Conservation (phyloP, 2,329 filamentous ascomycete species). For the Diaporthe nobilis region DNA sequence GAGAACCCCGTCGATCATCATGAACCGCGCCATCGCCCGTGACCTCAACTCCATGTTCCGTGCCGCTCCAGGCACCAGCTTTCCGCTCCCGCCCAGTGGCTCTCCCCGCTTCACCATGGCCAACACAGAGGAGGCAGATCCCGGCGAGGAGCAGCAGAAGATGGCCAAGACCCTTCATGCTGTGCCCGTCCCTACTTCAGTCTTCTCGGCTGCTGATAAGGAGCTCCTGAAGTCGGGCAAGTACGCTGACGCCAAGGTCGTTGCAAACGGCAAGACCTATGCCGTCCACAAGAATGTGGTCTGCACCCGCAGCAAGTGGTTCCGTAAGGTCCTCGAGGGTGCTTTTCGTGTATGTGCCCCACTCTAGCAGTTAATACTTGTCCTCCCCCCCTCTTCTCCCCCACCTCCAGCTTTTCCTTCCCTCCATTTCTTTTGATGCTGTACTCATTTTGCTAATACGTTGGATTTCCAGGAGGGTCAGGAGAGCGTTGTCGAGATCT, state of each 20-base stretch:
- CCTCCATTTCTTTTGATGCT: too few relatives aligned
- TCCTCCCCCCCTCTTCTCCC: too few relatives aligned
- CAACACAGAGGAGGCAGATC: not conserved
- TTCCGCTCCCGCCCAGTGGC: too few relatives aligned
- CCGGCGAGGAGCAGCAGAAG: not conserved
- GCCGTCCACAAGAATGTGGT: not conserved
- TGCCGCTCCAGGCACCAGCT: too few relatives aligned
- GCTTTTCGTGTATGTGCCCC: not conserved
- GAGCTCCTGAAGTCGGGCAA: not conserved
- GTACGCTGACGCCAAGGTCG: not conserved
- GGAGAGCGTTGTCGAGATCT: not conserved
- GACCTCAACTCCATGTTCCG: too few relatives aligned
- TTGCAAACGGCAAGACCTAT: not conserved
- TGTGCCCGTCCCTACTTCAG: not conserved
- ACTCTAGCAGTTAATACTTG: too few relatives aligned
- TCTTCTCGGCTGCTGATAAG: not conserved
- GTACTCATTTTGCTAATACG: not conserved
- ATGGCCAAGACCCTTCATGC: too few relatives aligned
- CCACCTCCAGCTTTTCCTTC: not conserved
- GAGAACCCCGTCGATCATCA: not conserved
- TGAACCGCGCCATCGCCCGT: not conserved
- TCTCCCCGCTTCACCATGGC: not conserved
- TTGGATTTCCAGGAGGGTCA: not conserved
- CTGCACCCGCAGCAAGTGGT: constrained; percentile 6
- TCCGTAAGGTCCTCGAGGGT: not conserved